Conservation (phyloP, 306 rosid genomes). For the Cucumis sativus region Cucumber_9930_V3 NC_026657.2:40345001-40345500, state of each 20-base stretch:
- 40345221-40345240: neutral
- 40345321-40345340: neutral
- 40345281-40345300: neutral
- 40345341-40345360: neutral
- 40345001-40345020: neutral
- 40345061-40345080: neutral
- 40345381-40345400: neutral
- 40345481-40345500: too few relatives aligned
- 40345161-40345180: neutral
- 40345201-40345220: neutral
- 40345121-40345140: neutral
- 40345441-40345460: too few relatives aligned
- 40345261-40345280: neutral
- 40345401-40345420: too few relatives aligned
- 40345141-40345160: neutral
- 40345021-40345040: neutral
- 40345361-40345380: neutral
- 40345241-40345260: neutral
- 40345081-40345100: neutral
- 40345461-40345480: too few relatives aligned
- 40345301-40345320: neutral
- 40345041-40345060: neutral
- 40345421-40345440: too few relatives aligned
- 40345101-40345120: neutral
- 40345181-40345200: neutral